Percentiles rank a stretch among this genome's conserved stretches.
Evolutionary conservation across 805 yeast species (phyloP).

Genomic region (Lachancea sp.): DNA sequence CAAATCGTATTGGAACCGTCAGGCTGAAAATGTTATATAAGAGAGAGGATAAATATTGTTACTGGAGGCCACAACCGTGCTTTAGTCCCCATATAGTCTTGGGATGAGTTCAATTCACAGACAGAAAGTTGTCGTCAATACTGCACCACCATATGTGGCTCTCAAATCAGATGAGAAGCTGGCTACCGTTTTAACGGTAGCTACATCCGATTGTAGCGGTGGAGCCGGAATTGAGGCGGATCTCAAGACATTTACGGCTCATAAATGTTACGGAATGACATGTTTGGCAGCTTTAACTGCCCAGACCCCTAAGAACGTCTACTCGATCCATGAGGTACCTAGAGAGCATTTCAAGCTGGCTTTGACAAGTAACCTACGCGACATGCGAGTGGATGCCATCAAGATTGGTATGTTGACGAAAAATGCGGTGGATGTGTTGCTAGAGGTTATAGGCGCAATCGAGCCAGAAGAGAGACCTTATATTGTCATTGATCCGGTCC

Average conservation of each 20-base stretch:
- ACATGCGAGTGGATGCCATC: constrained; percentile 56
- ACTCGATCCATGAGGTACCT: constrained; percentile 38
- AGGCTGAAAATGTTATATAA: too few species aligned
- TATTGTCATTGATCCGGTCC: constrained; percentile 74
- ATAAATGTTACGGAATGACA: constrained; percentile 68
- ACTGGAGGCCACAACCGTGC: background rate
- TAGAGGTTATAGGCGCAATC: constrained; percentile 31
- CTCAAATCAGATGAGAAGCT: constrained; percentile 25
- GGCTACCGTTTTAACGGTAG: constrained; percentile 43
- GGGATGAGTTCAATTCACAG: background rate
- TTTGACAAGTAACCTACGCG: constrained; percentile 50
- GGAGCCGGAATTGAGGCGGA: constrained; percentile 94
- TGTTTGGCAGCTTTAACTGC: constrained; percentile 76
- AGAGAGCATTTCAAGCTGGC: constrained; percentile 41
- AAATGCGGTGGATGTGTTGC: constrained; percentile 46
- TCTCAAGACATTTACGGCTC: constrained; percentile 68
- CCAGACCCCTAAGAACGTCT: constrained; percentile 52
- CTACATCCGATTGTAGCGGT: constrained; percentile 82
- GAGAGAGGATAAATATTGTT: too few species aligned
- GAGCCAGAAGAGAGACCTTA: constrained; percentile 30
- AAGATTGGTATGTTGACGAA: constrained; percentile 74
- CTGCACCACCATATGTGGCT: constrained; percentile 30
- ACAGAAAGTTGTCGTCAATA: constrained; percentile 12
- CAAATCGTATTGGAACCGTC: too few species aligned
- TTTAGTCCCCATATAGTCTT: background rate